phyloP scores from a whole-genome alignment of 768 basidiomycete genomes.

The Rubroboletus pulcherrimus region DNA sequence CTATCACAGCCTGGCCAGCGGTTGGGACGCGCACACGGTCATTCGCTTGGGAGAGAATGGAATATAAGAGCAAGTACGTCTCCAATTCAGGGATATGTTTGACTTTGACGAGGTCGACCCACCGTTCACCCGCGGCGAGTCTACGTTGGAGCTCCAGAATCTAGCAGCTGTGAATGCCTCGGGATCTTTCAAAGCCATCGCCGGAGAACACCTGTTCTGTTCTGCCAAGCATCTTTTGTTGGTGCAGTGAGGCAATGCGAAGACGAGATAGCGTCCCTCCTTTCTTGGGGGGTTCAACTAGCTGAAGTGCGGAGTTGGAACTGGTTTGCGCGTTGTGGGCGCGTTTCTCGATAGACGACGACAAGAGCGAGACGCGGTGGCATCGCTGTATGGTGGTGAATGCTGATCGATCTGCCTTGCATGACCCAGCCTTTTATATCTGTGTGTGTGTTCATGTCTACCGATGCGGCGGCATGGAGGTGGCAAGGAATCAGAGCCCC shows the following conservation, averaged over 20 bases:
- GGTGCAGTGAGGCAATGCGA: background rate
- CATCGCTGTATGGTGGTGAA: background rate
- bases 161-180: too few relatives aligned
- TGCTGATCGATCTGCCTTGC: slow-evolving; percentile 1
- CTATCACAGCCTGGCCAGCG: background rate
- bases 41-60: background rate
- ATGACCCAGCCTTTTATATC: background rate
- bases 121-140: background rate
- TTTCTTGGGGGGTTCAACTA: background rate
- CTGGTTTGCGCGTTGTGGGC: background rate
- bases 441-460: background rate
- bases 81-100: background rate
- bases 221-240: background rate
- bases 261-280: background rate
- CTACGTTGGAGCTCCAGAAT: too few relatives aligned
- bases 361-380: background rate
- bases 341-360: background rate
- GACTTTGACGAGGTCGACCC: slow-evolving; percentile 2
- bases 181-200: too few relatives aligned
- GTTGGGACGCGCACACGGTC: slow-evolving; percentile 1
- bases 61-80: background rate
- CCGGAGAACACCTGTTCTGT: too few relatives aligned
- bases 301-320: background rate
- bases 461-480: background rate
- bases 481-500: background rate